Evolutionary conservation across 192 early-diverging fungal species (phyloP), one percentile per base, ranked within the genome.

Genomic region (Coemansia sp.): DNA sequence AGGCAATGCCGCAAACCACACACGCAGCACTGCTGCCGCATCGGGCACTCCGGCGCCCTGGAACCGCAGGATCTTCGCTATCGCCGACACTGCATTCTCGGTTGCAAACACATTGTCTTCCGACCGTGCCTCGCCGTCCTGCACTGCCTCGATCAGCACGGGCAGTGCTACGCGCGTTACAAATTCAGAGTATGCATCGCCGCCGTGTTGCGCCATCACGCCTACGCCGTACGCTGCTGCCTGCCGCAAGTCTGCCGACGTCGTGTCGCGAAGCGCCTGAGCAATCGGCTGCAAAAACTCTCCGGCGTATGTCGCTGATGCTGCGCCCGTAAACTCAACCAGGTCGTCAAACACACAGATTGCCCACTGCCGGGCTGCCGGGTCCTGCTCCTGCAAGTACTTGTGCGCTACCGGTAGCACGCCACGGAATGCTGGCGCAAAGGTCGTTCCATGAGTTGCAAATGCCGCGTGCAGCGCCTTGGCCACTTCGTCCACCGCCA

Each of bases 191-290:
- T 92, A 97, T 31, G 83, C 80, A 5, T 85, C 79, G 14, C 94
- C 95, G 51, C 94, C 96, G 58, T 84, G 89, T 69, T 92, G 81
- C 31, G 89, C 97, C 57, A 87, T 86, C n/a, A 96, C 80, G 31
- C 96, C 96, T 16, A 97, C 71, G 58, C 93, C 94, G 72, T 94
- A 99, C 12, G 91, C 89, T 10, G 94, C 89, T 6, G 93, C 88
- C 82, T 99, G 97, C 10, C 93, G 86, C 36, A 99, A 83, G 53
- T 97, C 92, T 0, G 80, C 59, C 32, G 76, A 31, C 0, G 38
- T 17, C 8, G 45, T 41, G 44, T 75, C 68, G 31, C 69, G 50
- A 56, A 84, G 81, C 12, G 73, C 71, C 1, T 17, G 41, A 0
- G 38, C 50, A 3, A 78, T 40, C 2, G 61, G 64, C 58, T 64